These are phyloP conservation scores for Russula virescens DNA, from an alignment of 768 basidiomycete genomes.

Conservation along the genomic window DNA sequence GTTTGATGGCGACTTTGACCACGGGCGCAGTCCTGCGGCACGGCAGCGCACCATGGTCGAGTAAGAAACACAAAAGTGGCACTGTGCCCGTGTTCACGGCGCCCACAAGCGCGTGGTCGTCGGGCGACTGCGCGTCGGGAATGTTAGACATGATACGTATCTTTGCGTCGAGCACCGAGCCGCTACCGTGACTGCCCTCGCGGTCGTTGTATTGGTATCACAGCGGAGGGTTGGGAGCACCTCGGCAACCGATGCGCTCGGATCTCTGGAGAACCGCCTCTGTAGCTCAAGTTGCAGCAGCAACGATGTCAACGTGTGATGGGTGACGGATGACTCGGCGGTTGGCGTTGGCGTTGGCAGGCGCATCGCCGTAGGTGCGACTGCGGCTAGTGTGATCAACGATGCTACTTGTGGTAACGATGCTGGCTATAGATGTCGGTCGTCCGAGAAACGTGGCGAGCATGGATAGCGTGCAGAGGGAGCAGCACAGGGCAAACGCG, in stretches of 20 bases:
- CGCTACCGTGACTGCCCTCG: constrained; percentile 33
- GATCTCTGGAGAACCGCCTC: constrained; percentile 48
- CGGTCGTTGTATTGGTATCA: constrained; percentile 45
- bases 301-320: neutral
- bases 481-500: constrained; percentile 53
- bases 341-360: too few relatives aligned
- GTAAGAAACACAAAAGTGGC: constrained; percentile 64
- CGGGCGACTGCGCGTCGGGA: constrained; percentile 57
- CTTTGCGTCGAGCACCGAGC: too few relatives aligned
- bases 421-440: constrained; percentile 1
- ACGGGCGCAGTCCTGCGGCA: constrained; percentile 54
- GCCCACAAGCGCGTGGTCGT: constrained; percentile 76
- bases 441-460: constrained; percentile 43
- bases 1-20: constrained; percentile 68
- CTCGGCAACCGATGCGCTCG: constrained; percentile 39
- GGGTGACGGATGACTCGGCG: too few relatives aligned
- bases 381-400: neutral
- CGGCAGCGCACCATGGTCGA: constrained; percentile 70
- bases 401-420: neutral
- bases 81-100: constrained; percentile 63
- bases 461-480: constrained; percentile 36
- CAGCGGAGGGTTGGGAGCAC: constrained; percentile 62
- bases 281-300: constrained; percentile 47
- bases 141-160: constrained; percentile 25
- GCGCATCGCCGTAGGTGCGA: too few relatives aligned